Conservation (phyloP, 441 rosid species). For the Gossypium davidsonii region DNA sequence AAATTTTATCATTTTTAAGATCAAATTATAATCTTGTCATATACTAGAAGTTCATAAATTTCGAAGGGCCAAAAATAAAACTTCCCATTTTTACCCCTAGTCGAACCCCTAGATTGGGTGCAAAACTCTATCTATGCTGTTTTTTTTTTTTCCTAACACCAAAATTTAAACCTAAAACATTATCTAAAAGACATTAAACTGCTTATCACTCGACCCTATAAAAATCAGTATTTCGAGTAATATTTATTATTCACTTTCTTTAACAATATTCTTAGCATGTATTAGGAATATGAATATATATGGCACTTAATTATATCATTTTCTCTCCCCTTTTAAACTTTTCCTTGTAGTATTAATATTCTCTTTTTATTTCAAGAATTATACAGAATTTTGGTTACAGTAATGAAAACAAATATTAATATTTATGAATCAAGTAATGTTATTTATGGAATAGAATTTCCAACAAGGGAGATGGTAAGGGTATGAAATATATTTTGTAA, state of each 20-base stretch:
- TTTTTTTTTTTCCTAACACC: too few relatives aligned
- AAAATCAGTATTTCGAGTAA: too few relatives aligned
- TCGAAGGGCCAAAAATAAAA: too few relatives aligned
- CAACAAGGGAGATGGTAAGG: conserved; percentile 12
- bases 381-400: not conserved
- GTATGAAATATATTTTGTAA: not conserved
- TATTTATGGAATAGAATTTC: conserved; percentile 8
- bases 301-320: not conserved
- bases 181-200: too few relatives aligned
- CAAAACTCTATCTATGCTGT: too few relatives aligned
- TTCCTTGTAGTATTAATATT: not conserved
- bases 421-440: not conserved
- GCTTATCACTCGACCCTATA: too few relatives aligned
- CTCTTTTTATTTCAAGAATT: not conserved
- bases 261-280: not conserved
- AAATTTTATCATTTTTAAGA: too few relatives aligned
- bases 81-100: too few relatives aligned
- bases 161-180: too few relatives aligned
- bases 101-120: too few relatives aligned
- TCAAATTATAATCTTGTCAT: too few relatives aligned
- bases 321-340: not conserved
- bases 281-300: not conserved
- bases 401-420: not conserved
- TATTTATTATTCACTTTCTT: not conserved
- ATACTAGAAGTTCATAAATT: too few relatives aligned